Evolutionary conservation across 352 stramenopile genomes (phyloP).

Genomic region (Phytophthora fragariae): DNA sequence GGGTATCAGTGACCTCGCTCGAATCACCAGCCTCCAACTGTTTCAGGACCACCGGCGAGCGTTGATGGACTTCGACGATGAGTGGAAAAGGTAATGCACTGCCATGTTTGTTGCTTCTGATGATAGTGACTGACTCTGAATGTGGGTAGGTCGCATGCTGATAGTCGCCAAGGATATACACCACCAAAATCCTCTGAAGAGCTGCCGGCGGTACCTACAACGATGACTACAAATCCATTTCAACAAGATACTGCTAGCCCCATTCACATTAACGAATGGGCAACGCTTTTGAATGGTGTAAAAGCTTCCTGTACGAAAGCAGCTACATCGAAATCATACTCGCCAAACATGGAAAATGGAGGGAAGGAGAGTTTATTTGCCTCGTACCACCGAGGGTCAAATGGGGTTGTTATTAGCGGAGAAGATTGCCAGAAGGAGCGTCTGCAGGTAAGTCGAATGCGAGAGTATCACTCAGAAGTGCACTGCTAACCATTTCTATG

Average conservation of each 20-base stretch:
- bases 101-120: background rate
- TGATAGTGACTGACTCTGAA: background rate
- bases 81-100: constrained; percentile 51
- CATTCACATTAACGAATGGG: constrained; percentile 21
- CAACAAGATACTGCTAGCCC: constrained; percentile 15
- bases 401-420: constrained; percentile 38
- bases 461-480: background rate
- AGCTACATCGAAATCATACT: constrained; percentile 2
- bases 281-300: constrained; percentile 34
- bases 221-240: constrained; percentile 38
- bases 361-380: constrained; percentile 22
- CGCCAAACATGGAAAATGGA: constrained; percentile 9
- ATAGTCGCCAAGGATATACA: constrained; percentile 25
- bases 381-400: constrained; percentile 41
- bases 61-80: constrained; percentile 63
- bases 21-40: constrained; percentile 53
- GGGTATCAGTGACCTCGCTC: constrained; percentile 34
- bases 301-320: constrained; percentile 34
- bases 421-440: constrained; percentile 32
- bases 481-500: background rate
- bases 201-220: constrained; percentile 6
- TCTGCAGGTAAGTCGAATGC: constrained; percentile 27
- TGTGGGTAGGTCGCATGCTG: constrained; percentile 34
- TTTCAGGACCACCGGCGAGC: constrained; percentile 56
- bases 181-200: constrained; percentile 3